Evolutionary conservation across 2,329 filamentous ascomycete genomes (phyloP).

Genomic region (Beauveria asiatica): DNA sequence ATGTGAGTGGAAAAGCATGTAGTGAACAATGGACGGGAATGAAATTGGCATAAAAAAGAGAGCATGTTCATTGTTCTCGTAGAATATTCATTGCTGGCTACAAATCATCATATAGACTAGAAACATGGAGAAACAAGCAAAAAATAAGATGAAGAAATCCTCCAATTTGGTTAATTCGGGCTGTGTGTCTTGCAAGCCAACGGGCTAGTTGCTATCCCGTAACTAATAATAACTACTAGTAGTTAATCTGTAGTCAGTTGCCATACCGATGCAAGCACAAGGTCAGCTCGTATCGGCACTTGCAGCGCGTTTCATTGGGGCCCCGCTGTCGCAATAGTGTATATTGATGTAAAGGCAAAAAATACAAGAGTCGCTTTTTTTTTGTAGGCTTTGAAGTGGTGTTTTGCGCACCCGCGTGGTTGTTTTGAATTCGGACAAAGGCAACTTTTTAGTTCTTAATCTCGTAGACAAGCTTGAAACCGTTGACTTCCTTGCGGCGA

Average conservation of each 20-base stretch:
- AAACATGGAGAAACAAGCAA: not conserved
- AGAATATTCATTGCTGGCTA: not conserved
- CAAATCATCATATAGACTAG: not conserved
- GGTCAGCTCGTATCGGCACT: not conserved
- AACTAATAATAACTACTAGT: too few relatives aligned
- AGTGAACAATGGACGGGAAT: not conserved
- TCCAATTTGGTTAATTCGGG: not conserved
- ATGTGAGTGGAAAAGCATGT: not conserved
- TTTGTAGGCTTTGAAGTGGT: not conserved
- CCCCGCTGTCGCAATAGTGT: not conserved
- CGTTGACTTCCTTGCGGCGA: slow-evolving; percentile 26
- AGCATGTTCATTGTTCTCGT: slow-evolving; percentile 2
- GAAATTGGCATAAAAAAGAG: not conserved
- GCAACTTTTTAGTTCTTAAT: not conserved
- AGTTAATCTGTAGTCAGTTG: not conserved
- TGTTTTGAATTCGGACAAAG: not conserved
- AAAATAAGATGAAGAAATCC: not conserved
- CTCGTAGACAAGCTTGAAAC: slow-evolving; percentile 33
- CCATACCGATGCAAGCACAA: slow-evolving; percentile 6
- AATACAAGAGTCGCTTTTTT: slow-evolving; percentile 4
- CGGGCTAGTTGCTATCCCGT: not conserved
- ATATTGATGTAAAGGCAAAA: not conserved
- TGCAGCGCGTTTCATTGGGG: not conserved
- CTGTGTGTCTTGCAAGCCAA: not conserved
- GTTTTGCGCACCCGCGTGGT: not conserved